phyloP scores from a whole-genome alignment of 805 yeast genomes.

The Tetrapisispora namnaoensis region DNA sequence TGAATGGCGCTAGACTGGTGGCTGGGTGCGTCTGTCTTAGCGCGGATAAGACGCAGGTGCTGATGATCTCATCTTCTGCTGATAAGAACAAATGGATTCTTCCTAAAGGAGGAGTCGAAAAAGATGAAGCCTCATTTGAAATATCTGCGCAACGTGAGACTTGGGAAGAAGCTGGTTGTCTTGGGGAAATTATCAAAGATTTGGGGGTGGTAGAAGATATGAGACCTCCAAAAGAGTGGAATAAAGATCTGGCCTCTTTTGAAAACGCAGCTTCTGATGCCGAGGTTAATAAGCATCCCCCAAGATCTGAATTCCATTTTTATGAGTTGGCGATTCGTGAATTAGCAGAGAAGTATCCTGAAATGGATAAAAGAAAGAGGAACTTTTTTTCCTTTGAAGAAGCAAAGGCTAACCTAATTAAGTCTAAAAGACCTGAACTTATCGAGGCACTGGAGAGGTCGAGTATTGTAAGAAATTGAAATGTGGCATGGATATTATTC shows the following conservation, averaged over 20 bases:
- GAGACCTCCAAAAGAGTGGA: constrained; percentile 41
- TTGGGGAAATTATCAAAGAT: constrained; percentile 45
- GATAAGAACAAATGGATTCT: constrained; percentile 69
- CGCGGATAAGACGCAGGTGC: constrained; percentile 45
- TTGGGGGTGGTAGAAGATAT: constrained; percentile 62
- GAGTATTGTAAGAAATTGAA: constrained; percentile 25
- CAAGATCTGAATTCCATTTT: constrained; percentile 81
- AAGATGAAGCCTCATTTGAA: constrained; percentile 49
- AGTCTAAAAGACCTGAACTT: constrained; percentile 58
- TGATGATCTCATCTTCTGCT: constrained; percentile 70
- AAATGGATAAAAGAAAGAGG: constrained; percentile 48
- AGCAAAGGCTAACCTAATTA: constrained; percentile 49
- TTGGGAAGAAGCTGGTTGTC: constrained; percentile 96
- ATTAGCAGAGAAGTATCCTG: constrained; percentile 68
- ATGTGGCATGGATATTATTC: too few species aligned
- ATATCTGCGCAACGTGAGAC: constrained; percentile 74
- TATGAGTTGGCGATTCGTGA: constrained; percentile 61
- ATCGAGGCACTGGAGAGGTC: constrained; percentile 53
- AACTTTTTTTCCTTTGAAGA: constrained; percentile 67
- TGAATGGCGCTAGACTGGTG: constrained; percentile 72
- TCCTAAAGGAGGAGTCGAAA: constrained; percentile 94
- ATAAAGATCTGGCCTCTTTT: constrained; percentile 13
- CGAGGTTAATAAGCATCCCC: constrained; percentile 36
- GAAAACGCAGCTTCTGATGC: constrained; percentile 16
- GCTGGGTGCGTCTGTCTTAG: constrained; percentile 85